Percentiles rank a stretch among this genome's conserved stretches.
These are phyloP conservation scores for Pharus latifolius DNA, from an alignment of 176 grass and related monocot species.

Conservation along the genomic window DNA sequence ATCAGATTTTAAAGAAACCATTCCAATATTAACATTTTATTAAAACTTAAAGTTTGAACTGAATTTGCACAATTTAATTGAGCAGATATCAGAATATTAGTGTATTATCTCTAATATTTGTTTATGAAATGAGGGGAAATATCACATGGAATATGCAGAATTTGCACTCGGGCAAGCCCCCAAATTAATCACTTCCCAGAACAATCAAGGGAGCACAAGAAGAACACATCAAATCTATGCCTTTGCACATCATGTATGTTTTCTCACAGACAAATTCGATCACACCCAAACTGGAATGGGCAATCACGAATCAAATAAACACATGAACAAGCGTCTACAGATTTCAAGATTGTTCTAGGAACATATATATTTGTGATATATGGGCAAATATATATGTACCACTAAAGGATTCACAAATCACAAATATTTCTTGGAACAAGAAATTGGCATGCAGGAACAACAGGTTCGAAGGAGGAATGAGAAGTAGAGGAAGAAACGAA, in stretches of 20 bases:
- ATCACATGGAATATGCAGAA: slow-evolving; percentile 16
- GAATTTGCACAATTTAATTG: too few species aligned
- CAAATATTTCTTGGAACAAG: too few species aligned
- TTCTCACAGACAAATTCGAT: slow-evolving; percentile 2
- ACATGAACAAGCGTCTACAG: background rate
- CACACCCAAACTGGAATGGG: background rate
- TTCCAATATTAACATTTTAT: too few species aligned
- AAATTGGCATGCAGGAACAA: background rate
- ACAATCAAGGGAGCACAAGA: background rate
- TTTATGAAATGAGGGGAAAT: background rate
- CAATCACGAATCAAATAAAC: background rate
- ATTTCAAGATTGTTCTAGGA: too few species aligned
- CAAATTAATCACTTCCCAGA: background rate
- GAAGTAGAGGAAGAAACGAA: background rate
- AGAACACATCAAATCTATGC: slow-evolving; percentile 20
- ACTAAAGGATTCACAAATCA: too few species aligned
- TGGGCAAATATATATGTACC: too few species aligned
- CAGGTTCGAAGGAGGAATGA: background rate
- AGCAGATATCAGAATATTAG: too few species aligned
- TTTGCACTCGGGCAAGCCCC: background rate
- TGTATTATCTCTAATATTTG: background rate
- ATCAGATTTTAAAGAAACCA: too few species aligned
- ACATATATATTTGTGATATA: background rate
- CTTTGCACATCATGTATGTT: background rate
- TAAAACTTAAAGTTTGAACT: too few species aligned